phyloP scores from a whole-genome alignment of 495 filamentous ascomycete species.

The Penicillium coprophilum region DNA sequence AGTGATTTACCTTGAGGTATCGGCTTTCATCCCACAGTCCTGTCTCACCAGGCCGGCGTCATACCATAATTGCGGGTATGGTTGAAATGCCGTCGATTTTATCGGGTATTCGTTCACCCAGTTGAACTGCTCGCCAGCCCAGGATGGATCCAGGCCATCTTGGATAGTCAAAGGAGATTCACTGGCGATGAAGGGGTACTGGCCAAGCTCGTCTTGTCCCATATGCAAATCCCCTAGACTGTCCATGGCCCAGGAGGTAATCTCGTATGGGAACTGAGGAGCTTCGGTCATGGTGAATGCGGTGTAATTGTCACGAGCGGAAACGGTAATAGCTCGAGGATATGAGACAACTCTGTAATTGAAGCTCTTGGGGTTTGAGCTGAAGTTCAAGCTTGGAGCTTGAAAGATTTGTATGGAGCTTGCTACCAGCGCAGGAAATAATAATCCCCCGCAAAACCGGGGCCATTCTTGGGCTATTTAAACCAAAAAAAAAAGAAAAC shows the following conservation, averaged over 20 bases:
- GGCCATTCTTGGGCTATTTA: conserved; percentile 6
- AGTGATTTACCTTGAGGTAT: not conserved
- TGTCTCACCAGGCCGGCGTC: conserved; percentile 16
- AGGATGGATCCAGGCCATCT: not conserved
- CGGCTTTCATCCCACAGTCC: not conserved
- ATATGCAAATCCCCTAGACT: not conserved
- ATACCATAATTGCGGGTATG: conserved; percentile 17
- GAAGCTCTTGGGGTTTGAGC: no score
- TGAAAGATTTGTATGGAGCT: not conserved
- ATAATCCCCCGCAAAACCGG: conserved; percentile 4
- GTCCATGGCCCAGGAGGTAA: not conserved
- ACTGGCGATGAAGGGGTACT: conserved; percentile 2
- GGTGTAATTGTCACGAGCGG: no score
- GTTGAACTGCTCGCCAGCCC: not conserved
- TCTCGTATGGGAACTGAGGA: not conserved
- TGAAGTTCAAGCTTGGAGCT: not conserved
- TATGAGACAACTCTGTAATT: not conserved
- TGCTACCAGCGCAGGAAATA: not conserved
- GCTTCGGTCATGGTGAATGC: conserved; percentile 6
- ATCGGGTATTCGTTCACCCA: not conserved
- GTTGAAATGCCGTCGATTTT: conserved; percentile 8
- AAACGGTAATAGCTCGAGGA: not conserved
- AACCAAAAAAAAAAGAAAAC: not conserved
- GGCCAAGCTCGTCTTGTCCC: not conserved
- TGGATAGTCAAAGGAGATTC: not conserved